Percentiles rank a stretch among this genome's conserved stretches.
Evolutionary conservation across 1,284 basidiomycete species (phyloP).

Genomic region (Rhodotorula sp.): DNA sequence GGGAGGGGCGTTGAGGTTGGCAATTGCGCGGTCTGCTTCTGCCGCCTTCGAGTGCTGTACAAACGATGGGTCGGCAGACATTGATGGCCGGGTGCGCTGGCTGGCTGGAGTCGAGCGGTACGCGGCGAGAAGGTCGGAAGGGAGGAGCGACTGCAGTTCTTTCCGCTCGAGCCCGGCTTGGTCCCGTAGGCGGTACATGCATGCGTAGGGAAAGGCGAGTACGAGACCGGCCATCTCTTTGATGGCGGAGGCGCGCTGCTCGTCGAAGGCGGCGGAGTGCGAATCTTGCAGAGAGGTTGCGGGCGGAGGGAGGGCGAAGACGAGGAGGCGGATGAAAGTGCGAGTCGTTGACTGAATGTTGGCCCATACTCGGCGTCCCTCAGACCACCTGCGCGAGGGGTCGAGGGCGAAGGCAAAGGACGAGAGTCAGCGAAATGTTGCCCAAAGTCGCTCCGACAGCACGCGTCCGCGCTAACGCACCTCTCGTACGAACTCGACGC

Average conservation of each 20-base stretch:
- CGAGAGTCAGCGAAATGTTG: not conserved
- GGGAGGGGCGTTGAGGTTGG: constrained; percentile 17
- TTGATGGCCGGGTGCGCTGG: not conserved
- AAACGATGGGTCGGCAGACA: constrained; percentile 7
- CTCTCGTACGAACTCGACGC: constrained; percentile 24
- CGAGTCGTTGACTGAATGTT: constrained; percentile 25
- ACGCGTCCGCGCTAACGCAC: not conserved
- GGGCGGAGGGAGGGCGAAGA: constrained; percentile 19
- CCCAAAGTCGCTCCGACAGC: not conserved
- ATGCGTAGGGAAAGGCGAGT: constrained; percentile 33
- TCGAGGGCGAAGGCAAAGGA: not conserved
- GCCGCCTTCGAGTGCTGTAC: constrained; percentile 25
- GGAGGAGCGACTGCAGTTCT: constrained; percentile 27
- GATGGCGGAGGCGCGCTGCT: constrained; percentile 6
- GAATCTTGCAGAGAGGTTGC: constrained; percentile 3
- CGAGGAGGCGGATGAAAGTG: constrained; percentile 27
- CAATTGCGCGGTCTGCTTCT: constrained; percentile 24
- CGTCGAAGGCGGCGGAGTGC: not conserved
- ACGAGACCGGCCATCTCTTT: constrained; percentile 26
- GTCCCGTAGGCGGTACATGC: constrained; percentile 38
- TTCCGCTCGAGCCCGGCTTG: constrained; percentile 24
- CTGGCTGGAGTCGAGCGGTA: constrained; percentile 12
- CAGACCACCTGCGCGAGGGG: constrained; percentile 26
- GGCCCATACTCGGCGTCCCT: constrained; percentile 31
- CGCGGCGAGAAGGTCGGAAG: constrained; percentile 20